Percentiles rank a stretch among this genome's conserved stretches.
These are phyloP conservation scores for Boletus reticulatus DNA, from an alignment of 768 basidiomycete species.

Conservation along the genomic window DNA sequence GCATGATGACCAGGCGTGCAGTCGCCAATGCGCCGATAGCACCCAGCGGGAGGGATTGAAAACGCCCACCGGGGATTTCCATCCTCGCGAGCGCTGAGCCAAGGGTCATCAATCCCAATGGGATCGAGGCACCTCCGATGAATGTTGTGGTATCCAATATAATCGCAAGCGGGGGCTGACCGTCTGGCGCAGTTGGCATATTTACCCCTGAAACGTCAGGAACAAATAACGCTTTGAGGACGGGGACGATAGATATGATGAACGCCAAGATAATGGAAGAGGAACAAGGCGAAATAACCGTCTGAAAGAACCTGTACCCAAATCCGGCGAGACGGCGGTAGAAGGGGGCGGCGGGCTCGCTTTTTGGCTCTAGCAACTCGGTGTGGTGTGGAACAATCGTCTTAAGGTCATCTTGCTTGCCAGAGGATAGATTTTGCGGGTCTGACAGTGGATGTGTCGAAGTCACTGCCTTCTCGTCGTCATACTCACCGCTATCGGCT, in stretches of 20 bases:
- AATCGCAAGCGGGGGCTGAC: constrained; percentile 65
- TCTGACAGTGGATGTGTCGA: no score
- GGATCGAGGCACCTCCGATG: constrained; percentile 61
- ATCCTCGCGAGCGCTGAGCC: constrained; percentile 63
- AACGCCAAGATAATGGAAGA: constrained; percentile 39
- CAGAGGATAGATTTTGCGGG: no score
- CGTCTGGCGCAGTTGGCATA: constrained; percentile 58
- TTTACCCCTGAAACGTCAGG: constrained; percentile 37
- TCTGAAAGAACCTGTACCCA: constrained; percentile 29
- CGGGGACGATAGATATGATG: constrained; percentile 52
- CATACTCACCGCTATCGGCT: no score
- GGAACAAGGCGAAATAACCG: constrained; percentile 30
- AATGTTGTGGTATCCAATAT: constrained; percentile 56
- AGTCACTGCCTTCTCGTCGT: no score
- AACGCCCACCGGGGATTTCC: constrained; percentile 38
- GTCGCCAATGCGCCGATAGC: constrained; percentile 54
- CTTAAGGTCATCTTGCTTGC: no score
- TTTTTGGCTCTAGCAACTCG: no score
- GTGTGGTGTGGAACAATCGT: no score
- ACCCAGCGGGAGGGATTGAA: constrained; percentile 41
- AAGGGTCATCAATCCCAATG: constrained; percentile 58
- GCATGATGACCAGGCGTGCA: constrained; percentile 54
- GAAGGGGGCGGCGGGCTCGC: background rate
- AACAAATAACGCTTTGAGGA: constrained; percentile 62
- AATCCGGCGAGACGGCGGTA: constrained; percentile 9